Conservation (phyloP, 2,329 filamentous ascomycete species). For the Plenodomus biglobosus region DNA sequence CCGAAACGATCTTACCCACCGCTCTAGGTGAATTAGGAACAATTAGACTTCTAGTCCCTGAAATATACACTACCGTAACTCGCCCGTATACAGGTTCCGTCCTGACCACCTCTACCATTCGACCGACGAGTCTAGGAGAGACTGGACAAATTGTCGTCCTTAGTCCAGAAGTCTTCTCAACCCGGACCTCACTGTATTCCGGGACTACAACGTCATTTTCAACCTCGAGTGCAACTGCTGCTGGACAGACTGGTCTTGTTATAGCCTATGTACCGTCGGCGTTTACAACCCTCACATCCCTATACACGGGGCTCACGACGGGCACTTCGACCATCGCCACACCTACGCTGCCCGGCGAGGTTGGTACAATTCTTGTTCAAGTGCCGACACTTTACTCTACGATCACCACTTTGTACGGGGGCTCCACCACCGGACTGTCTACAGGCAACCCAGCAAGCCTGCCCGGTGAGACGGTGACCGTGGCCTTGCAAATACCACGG, state of each 20-base stretch:
- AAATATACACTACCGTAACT: neutral
- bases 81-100: neutral
- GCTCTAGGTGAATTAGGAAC: neutral
- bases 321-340: neutral
- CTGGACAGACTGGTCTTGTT: neutral
- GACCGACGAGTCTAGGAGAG: neutral
- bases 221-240: neutral
- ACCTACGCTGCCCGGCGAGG: neutral
- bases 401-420: neutral
- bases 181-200: neutral
- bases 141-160: neutral
- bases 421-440: neutral
- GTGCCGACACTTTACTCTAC: neutral
- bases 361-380: neutral
- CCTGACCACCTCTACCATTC: neutral
- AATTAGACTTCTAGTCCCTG: neutral
- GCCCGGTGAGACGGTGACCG: neutral
- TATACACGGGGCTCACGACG: neutral
- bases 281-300: slow-evolving; percentile 1
- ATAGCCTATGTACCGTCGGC: neutral
- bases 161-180: neutral
- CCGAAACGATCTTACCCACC: neutral
- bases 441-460: neutral
- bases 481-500: neutral
- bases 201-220: neutral